Conservation (phyloP, 2,329 filamentous ascomycete species). For the Endothia cerciana region DNA sequence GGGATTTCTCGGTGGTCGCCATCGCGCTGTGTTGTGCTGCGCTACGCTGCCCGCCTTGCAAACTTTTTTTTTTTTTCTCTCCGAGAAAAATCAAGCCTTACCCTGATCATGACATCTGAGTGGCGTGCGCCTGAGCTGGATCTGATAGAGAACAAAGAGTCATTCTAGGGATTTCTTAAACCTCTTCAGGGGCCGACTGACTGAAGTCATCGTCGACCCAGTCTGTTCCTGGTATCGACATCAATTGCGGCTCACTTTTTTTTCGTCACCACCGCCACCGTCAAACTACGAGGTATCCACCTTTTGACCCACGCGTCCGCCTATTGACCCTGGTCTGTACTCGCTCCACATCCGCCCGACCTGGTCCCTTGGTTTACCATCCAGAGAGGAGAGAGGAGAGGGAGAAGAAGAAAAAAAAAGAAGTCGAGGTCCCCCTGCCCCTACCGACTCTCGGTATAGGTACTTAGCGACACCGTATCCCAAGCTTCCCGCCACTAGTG, state of each 20-base stretch:
- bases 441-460: slow-evolving; percentile 15
- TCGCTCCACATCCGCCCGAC: slow-evolving; percentile 21
- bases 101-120: slow-evolving; percentile 3
- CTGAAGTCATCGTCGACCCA: slow-evolving; percentile 8
- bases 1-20: slow-evolving; percentile 8
- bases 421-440: slow-evolving; percentile 12
- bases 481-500: slow-evolving; percentile 24
- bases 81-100: background rate
- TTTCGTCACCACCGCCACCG: slow-evolving; percentile 13
- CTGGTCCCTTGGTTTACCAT: slow-evolving; percentile 18
- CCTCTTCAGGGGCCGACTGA: background rate
- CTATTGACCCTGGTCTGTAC: slow-evolving; percentile 8
- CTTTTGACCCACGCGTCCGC: slow-evolving; percentile 10
- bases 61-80: background rate
- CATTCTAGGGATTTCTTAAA: background rate
- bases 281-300: slow-evolving; percentile 9
- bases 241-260: slow-evolving; percentile 7
- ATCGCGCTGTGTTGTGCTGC: slow-evolving; percentile 8
- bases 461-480: slow-evolving; percentile 23
- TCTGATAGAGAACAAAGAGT: slow-evolving; percentile 10
- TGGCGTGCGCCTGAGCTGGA: slow-evolving; percentile 9
- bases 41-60: slow-evolving; percentile 1
- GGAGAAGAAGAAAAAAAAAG: slow-evolving; percentile 6
- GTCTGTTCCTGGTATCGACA: slow-evolving; percentile 6
- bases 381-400: background rate